Base-by-base conservation (phyloP, 306 rosid species). In the Psophocarpus tetragonolobus region DNA sequence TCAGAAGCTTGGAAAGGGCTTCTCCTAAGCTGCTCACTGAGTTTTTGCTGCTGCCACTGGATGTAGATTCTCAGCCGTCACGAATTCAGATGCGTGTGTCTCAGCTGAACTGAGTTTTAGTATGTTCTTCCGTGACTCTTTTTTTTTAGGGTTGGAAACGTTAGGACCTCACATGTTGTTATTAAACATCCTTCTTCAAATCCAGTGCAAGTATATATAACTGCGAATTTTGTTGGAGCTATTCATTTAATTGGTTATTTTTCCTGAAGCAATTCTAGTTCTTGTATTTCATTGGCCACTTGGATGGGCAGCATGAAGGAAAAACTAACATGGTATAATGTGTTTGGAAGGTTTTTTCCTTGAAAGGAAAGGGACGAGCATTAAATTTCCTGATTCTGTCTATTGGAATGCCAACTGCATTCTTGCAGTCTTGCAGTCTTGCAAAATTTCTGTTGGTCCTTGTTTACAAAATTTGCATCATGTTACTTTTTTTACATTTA, bases 1-100 rank as follows among this genome's bases (percentile, higher is more conserved):
- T 80, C 97, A 94, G 94, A 94, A 90, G 87, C 93, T 94, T 13
- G 96, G 97, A 17, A 90, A 91, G 80, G 96, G 97, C 2, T 94
- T 94, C 83, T 90, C 98, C 29, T 94, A 78, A 84, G 42, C 20
- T 68, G 9, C 8, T 74, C 71, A 5, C 58, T 51, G 27, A 58
- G 21, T 60, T 60, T 60, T 60, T 29, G 21, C 3, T 30, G 13
- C 38, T 18, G 33, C 10, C 7, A 17, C 20, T 12, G 35, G 38
- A 27, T 29, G 67, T 60, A 74, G 79, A 60, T 77, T 84, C 83
- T 84, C 91, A 72, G 90, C 80, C 88, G 78, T 79, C 75, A 84
- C 87, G 76, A 79, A 81, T 89, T 85, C 83, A 81, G 88, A 77
- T 85, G 77, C 85, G 0, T 74, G 41, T 81, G 88, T 65, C 87